Percentiles rank a stretch among this genome's conserved stretches.
Conservation (phyloP, 345 rosid species). For the Hirschfeldia incana region DNA sequence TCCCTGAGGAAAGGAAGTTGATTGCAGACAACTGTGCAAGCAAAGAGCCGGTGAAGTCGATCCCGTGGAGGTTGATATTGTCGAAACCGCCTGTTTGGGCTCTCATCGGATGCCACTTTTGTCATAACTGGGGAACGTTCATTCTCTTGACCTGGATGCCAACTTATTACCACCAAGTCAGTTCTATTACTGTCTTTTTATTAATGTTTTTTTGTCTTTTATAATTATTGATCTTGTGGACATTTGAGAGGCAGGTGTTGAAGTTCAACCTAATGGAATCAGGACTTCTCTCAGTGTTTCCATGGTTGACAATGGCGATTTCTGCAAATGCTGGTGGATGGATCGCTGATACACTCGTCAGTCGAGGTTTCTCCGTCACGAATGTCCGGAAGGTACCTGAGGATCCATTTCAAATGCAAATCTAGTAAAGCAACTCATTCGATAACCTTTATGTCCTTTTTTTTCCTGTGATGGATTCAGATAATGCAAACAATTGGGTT, state of each 20-base stretch:
- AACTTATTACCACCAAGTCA: constrained; percentile 86
- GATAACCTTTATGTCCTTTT: background rate
- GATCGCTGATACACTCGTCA: constrained; percentile 92
- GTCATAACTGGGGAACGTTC: constrained; percentile 96
- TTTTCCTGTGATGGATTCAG: constrained; percentile 41
- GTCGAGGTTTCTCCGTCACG: constrained; percentile 78
- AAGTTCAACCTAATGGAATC: constrained; percentile 91
- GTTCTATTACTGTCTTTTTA: constrained; percentile 16
- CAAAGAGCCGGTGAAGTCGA: constrained; percentile 71
- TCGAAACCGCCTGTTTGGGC: constrained; percentile 95
- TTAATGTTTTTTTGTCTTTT: background rate
- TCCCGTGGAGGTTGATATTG: constrained; percentile 82
- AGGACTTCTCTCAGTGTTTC: constrained; percentile 76
- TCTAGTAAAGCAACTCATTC: background rate
- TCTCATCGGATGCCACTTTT: constrained; percentile 74
- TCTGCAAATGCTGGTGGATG: constrained; percentile 93
- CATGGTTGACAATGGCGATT: constrained; percentile 97
- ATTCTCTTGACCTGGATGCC: constrained; percentile 99
- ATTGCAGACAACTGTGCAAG: constrained; percentile 53
- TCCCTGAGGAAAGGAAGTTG: constrained; percentile 65
- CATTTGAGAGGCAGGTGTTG: constrained; percentile 55
- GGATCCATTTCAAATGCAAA: background rate
- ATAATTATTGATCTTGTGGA: background rate
- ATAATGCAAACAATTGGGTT: constrained; percentile 96
- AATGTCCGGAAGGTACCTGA: constrained; percentile 78